Conservation (phyloP, 176 grass and related monocot species). For the Puya raimondii region DNA sequence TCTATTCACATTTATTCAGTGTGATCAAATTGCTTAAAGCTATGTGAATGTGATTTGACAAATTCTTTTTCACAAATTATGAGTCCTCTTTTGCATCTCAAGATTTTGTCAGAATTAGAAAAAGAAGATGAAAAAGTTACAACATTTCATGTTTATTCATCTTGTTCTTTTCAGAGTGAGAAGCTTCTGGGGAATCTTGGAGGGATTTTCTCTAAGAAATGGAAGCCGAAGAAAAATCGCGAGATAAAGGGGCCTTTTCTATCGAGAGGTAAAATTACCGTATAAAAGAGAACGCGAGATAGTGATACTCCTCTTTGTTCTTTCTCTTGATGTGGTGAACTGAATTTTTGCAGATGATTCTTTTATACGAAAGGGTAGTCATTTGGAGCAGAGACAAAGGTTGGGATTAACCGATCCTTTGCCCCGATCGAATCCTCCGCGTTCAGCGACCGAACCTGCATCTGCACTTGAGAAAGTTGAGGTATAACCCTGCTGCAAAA, state of each 20-base stretch:
- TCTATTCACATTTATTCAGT: neutral
- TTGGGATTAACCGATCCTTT: conserved; percentile 39
- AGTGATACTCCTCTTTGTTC: neutral
- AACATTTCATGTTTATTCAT: conserved; percentile 13
- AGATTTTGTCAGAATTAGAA: neutral
- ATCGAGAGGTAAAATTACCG: conserved; percentile 32
- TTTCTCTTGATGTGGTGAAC: neutral
- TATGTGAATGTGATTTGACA: too few species aligned
- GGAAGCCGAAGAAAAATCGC: conserved; percentile 66
- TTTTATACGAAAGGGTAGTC: conserved; percentile 47
- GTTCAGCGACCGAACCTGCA: conserved; percentile 29
- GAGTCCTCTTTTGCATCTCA: too few species aligned
- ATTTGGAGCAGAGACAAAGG: conserved; percentile 64
- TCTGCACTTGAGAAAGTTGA: conserved; percentile 64
- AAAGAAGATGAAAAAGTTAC: neutral
- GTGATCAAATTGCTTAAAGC: too few species aligned
- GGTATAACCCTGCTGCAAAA: conserved; percentile 23
- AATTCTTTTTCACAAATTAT: too few species aligned
- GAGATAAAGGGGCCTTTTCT: conserved; percentile 53
- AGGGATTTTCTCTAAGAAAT: conserved; percentile 61
- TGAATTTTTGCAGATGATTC: conserved; percentile 40
- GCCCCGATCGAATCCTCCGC: conserved; percentile 29
- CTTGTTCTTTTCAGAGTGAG: conserved; percentile 27
- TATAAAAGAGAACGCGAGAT: neutral
- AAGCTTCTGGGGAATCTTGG: conserved; percentile 44